These are phyloP conservation scores for Euclidium syriacum DNA, from an alignment of 345 rosid genomes.

Conservation along the genomic window DNA sequence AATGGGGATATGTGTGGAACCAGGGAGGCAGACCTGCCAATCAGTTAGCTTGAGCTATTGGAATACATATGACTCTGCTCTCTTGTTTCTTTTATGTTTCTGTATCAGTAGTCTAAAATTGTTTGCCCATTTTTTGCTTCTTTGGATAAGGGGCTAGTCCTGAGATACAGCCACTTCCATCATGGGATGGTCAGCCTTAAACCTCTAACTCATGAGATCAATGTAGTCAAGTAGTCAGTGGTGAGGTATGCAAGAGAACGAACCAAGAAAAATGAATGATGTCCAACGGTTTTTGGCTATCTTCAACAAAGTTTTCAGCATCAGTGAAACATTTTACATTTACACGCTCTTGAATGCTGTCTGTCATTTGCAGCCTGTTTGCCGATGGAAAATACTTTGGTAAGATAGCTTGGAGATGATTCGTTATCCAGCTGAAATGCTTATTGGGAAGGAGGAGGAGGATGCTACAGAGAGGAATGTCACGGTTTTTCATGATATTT, in stretches of 20 bases:
- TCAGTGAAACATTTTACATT: not conserved
- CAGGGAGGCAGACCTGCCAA: not conserved
- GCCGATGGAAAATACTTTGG: constrained; percentile 6
- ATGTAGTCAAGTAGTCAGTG: constrained; percentile 20
- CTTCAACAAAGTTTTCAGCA: not conserved
- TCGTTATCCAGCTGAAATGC: not conserved
- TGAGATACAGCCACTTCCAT: constrained; percentile 27
- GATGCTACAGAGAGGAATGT: not conserved
- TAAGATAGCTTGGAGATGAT: constrained; percentile 9
- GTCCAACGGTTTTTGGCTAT: constrained; percentile 5
- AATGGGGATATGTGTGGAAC: not conserved
- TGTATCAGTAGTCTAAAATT: constrained; percentile 17
- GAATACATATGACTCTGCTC: constrained; percentile 2
- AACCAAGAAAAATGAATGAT: constrained; percentile 11
- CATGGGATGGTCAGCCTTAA: constrained; percentile 22
- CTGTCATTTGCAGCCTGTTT: not conserved
- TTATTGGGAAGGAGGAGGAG: not conserved
- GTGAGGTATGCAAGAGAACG: constrained; percentile 12
- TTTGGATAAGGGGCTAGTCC: constrained; percentile 29
- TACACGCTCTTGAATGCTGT: constrained; percentile 1
- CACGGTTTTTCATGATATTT: not conserved
- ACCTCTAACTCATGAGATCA: constrained; percentile 18
- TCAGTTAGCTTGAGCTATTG: constrained; percentile 5
- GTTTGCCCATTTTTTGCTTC: constrained; percentile 19
- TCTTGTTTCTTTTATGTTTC: not conserved